Base-by-base conservation (phyloP, 495 filamentous ascomycete species). In the Cairneyella variabilis region DNA sequence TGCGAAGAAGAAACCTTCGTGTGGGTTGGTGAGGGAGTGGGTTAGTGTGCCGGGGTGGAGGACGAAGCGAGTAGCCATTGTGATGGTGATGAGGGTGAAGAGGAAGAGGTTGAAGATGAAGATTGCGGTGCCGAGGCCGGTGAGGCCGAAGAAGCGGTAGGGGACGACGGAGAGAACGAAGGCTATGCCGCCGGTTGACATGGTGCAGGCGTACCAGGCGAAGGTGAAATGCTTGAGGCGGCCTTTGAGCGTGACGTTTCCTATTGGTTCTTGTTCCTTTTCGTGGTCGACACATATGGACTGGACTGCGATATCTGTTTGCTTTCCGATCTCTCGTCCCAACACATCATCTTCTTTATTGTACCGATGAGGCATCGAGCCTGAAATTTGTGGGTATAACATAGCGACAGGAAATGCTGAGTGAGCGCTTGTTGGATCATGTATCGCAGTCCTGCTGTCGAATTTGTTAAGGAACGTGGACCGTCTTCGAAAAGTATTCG, bases 161-260 rank as follows among this genome's bases (percentile, higher is more conserved):
- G 83, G 85, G 17, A 78, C 73, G 47, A 70, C 71, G 41, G 71
- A 74, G 25, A 89, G 69, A 28, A 85, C 65, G 16, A 88, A 71
- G 20, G 85, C 78, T 10, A 88, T 65, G 9, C 83, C 84, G 10
- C 82, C 81, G 1, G 80, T 83, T 32, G 82, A 79, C 83, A 88
- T 87, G 16, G 58, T 70, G 23, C 53, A 55, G 14, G 63, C 48
- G 64, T 83, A 89, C 77, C 83, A 86, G 14, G 83, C 83, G 76
- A 82, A 86, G n/a, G 84, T 88, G 61, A 86, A 85, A 58, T 86
- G 84, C 48, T 77, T 71, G 3, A 86, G 66, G 4, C 84, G 71
- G 50, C 76, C 69, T 26, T 38, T 48, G 27, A 25, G 27, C 3
- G 64, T 54, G 20, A 76, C 14, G 14, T 38, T 22, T n/a, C 27